Base-by-base conservation (phyloP, 192 early-diverging fungal species). In the Backusella circina region DNA sequence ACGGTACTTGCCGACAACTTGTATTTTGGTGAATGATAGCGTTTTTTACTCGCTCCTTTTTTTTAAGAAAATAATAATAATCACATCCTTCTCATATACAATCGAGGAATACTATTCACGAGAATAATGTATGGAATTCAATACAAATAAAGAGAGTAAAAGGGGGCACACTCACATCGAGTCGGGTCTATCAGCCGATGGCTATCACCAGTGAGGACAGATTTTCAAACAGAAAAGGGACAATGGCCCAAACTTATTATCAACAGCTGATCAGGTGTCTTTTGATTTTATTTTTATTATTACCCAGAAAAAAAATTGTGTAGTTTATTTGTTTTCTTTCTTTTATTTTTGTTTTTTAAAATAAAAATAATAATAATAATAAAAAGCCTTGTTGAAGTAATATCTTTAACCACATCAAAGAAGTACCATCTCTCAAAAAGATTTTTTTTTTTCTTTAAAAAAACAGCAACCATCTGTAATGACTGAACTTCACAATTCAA, bases 141-240 rank as follows among this genome's bases (percentile, higher is more conserved):
- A 47, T 47, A 47, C 16, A n/a, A 33, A 8, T 33, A 35, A 15
- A 5, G 8, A 8, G 1, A 31, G 15, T 30, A 33, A 33, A n/a
- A 67, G 15, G 35, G 8, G 8, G 13, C 2, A 35, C 16, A 33
- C 23, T n/a, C 18, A 8, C 33, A n/a, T 67, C 33, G 28, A 67
- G 28, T 67, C 28, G 28, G 31, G 31, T 67, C 65, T 44, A 37
- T 70, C 69, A 70, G 69, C 69, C 69, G 69, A 70, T 70, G 28
- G 0, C 16, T 16, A 39, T 67, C 33, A 67, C 28, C 65, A 67
- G 28, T 67, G 65, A 38, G 35, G 39, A 23, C 28, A 47, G 69
- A 70, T 70, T 70, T 70, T 70, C 69, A 70, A 70, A 70, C 69
- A 44, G 18, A 44, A 44, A 38, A 70, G 69, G 69, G 37, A 70